A percentile compares a stretch with the other conserved stretches of the same genome.
Evolutionary conservation across 202 grass and related monocot species (phyloP).

Genomic region (Panicum virgatum): DNA sequence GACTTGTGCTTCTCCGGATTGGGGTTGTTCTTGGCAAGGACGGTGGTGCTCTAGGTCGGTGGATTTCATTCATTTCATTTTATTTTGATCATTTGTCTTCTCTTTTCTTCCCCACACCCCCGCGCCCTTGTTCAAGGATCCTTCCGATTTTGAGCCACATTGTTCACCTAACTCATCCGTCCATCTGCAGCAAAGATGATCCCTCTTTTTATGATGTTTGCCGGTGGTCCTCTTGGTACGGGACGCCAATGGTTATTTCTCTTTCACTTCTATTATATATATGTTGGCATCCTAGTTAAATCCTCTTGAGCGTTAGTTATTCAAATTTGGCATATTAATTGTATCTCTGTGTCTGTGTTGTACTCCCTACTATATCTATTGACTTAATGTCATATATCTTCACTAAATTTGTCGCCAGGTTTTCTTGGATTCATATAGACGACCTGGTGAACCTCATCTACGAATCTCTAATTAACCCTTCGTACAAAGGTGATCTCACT

Average conservation of each 20-base stretch:
- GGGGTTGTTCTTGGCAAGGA: conserved; percentile 90
- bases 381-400: background rate
- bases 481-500: conserved; percentile 60
- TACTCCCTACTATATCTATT: background rate
- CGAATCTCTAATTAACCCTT: conserved; percentile 74
- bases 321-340: background rate
- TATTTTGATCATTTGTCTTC: background rate
- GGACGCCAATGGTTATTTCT: conserved; percentile 70
- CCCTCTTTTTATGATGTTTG: conserved; percentile 93
- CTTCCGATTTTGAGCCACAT: background rate
- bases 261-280: background rate
- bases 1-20: conserved; percentile 79
- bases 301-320: background rate
- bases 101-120: background rate
- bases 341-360: background rate
- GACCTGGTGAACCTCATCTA: conserved; percentile 91
- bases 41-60: conserved; percentile 81
- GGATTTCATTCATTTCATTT: conserved; percentile 14
- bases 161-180: background rate
- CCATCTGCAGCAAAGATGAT: conserved; percentile 92
- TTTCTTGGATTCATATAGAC: conserved; percentile 96
- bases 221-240: conserved; percentile 78
- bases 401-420: conserved; percentile 51
- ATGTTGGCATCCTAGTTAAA: background rate
- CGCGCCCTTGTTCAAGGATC: background rate